Evolutionary conservation across 345 rosid genomes (phyloP), one percentile per base, ranked within the genome.

Genomic region (Capsella bursapastoris): DNA sequence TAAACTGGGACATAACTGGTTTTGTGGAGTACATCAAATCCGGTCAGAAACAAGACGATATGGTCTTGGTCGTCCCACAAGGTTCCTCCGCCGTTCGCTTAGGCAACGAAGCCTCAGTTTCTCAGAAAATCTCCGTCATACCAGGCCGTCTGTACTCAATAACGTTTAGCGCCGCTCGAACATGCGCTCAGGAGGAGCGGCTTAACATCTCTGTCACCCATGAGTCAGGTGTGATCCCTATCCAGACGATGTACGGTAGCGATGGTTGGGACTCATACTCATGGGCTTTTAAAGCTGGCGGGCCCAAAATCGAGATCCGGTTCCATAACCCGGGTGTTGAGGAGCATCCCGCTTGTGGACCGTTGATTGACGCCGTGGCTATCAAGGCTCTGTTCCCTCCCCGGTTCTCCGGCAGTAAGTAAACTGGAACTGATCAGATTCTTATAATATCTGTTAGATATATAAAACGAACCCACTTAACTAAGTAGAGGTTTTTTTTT

Each of bases 41-140:
- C 4, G 98, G 97, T 4, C 95, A 94, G 8, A 91, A 82, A 72
- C 97, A 94, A 82, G 92, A 88, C 0, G 96, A 91, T 74, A 91
- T 94, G 98, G 43, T 91, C 40, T 84, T 94, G 0, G 78, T 88
- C 6, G 98, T 94, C 1, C 98, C 98, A 1, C 84, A 74, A 16
- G 98, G 98, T 41, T 68, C 64, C 10, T 83, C 65, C 1, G 97
- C 98, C 0, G 85, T 94, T 1, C 57, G 98, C 51, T 72, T 94
- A 45, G 98, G 98, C 55, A 88, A 94, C 51, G 90, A 88, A 14
- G 97, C 96, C 31, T 81, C 83, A 0, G 82, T 94, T 43, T 88
- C 89, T 58, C 95, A 94, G 68, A 85, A 73, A 67, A 55, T 90
- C 13, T 81, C 76, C 25, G 84, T 88, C 18, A 40, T n/a, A 4